Percentiles rank a stretch among this genome's conserved stretches.
Conservation (phyloP, 805 yeast species). For the Ogataea philodendri region DNA sequence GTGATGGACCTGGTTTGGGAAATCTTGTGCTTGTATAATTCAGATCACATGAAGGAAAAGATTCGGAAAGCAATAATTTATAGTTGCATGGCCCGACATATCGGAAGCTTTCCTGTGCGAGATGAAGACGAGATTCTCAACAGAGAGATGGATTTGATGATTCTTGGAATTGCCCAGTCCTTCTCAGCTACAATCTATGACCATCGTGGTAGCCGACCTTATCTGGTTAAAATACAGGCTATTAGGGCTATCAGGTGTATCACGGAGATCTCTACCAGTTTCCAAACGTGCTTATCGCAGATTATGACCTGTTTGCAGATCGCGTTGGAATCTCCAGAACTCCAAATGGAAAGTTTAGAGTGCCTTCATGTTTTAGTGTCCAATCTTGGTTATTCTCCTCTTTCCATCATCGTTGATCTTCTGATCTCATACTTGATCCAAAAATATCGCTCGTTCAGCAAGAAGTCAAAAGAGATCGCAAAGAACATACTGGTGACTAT, state of each 20-base stretch:
- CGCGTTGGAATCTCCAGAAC: slow-evolving; percentile 59
- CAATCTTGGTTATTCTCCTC: slow-evolving; percentile 52
- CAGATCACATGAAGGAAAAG: slow-evolving; percentile 26
- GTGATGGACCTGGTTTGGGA: slow-evolving; percentile 39
- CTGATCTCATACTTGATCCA: slow-evolving; percentile 72
- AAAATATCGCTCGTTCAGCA: slow-evolving; percentile 54
- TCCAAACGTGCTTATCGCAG: slow-evolving; percentile 66
- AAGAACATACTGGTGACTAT: slow-evolving; percentile 44
- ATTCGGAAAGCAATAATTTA: slow-evolving; percentile 43
- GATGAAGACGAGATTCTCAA: slow-evolving; percentile 37
- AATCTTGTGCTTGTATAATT: slow-evolving; percentile 41
- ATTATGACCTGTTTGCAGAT: slow-evolving; percentile 83
- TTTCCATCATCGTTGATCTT: slow-evolving; percentile 68
- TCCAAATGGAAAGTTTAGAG: slow-evolving; percentile 59
- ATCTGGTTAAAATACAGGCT: slow-evolving; percentile 66
- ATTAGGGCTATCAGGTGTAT: slow-evolving; percentile 72
- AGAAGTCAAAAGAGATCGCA: slow-evolving; percentile 49
- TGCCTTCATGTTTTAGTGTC: slow-evolving; percentile 67
- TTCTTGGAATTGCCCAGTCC: slow-evolving; percentile 72
- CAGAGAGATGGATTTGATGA: slow-evolving; percentile 51
- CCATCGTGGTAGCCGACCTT: slow-evolving; percentile 67
- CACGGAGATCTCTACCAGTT: slow-evolving; percentile 47
- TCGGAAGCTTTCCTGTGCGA: slow-evolving; percentile 20
- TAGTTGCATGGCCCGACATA: slow-evolving; percentile 24
- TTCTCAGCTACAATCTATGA: slow-evolving; percentile 81